Percentiles rank a stretch among this genome's conserved stretches.
phyloP scores from a whole-genome alignment of 768 basidiomycete genomes.

The Termitomyces eurrhizus region DNA sequence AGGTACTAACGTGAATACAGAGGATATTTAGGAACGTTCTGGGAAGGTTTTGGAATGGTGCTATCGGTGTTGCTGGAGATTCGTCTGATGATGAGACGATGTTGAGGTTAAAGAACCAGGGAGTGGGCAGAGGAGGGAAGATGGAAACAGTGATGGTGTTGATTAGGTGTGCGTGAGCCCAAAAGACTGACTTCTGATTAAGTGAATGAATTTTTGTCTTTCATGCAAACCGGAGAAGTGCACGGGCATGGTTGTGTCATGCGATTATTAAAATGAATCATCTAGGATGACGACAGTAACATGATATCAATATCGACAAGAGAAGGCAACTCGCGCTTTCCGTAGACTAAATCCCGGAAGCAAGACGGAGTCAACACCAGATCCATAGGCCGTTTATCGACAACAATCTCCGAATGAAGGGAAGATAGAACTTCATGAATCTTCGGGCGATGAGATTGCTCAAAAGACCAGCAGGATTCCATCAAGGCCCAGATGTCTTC shows the following conservation, averaged over 20 bases:
- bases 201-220: background rate
- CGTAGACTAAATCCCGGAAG: background rate
- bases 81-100: constrained; percentile 39
- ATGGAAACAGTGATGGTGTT: constrained; percentile 24
- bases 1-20: constrained; percentile 30
- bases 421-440: background rate
- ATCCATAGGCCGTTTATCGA: background rate
- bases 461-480: background rate
- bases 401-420: background rate
- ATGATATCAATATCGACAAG: background rate
- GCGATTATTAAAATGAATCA: background rate
- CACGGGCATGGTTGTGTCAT: no score
- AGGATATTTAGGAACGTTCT: constrained; percentile 54
- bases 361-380: background rate
- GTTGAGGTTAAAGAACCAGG: constrained; percentile 26
- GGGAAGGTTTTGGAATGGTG: constrained; percentile 53
- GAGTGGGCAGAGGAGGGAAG: background rate
- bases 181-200: no score
- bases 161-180: constrained; percentile 19
- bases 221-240: no score
- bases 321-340: background rate
- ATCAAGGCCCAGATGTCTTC: background rate
- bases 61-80: constrained; percentile 14
- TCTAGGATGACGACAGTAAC: background rate
- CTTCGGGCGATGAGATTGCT: background rate